These are phyloP conservation scores for Arxiozyma heterogenica DNA, from an alignment of 1,139 yeast species.

Conservation along the genomic window DNA sequence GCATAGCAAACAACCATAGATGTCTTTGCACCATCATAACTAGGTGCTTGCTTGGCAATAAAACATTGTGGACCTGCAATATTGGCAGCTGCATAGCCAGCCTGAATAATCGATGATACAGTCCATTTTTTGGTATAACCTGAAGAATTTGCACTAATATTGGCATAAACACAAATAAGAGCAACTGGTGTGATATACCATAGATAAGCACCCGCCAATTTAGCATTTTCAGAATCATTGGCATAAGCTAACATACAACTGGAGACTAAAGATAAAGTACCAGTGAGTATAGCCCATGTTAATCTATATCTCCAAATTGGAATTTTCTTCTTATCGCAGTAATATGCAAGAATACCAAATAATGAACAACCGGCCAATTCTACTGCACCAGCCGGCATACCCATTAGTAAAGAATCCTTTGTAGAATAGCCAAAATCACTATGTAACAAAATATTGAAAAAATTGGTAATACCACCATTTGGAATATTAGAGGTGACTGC, in stretches of 20 bases:
- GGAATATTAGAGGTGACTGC: conserved; percentile 31
- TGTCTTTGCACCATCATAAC: no score
- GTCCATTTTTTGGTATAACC: conserved; percentile 32
- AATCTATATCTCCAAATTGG: conserved; percentile 34
- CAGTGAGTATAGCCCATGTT: no score
- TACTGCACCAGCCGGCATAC: conserved; percentile 35
- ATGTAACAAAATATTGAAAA: conserved; percentile 32
- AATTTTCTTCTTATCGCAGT: conserved; percentile 33
- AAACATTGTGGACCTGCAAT: conserved; percentile 65
- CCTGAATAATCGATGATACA: conserved; percentile 23
- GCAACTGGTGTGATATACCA: conserved; percentile 30
- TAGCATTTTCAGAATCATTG: conserved; percentile 21
- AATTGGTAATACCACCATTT: conserved; percentile 27
- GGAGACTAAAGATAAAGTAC: no score
- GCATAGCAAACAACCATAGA: no score
- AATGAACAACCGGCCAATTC: conserved; percentile 36
- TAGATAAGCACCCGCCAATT: conserved; percentile 37
- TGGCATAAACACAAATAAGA: conserved; percentile 31
- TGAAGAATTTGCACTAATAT: conserved; percentile 29
- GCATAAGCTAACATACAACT: no score
- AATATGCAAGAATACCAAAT: conserved; percentile 28
- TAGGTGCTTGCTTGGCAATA: conserved; percentile 22
- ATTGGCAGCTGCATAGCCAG: conserved; percentile 37
- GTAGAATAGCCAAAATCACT: conserved; percentile 34
- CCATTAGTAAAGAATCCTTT: conserved; percentile 35